Conservation (phyloP, 1,284 basidiomycete species). For the Cryptococcus sp. region DNA sequence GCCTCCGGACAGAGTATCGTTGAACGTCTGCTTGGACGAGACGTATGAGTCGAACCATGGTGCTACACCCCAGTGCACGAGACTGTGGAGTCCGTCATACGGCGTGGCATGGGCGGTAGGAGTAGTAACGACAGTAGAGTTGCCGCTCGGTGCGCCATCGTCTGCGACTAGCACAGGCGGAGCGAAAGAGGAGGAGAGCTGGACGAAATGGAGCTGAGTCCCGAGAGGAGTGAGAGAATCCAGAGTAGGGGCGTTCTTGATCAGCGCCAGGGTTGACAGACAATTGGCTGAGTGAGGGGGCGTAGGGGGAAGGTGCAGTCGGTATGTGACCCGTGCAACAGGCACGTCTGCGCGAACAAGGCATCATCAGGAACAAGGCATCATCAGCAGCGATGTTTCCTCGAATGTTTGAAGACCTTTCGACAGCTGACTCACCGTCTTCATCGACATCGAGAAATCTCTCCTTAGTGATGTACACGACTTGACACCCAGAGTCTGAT, state of each 20-base stretch:
- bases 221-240: conserved; percentile 78
- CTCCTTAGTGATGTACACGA: conserved; percentile 50
- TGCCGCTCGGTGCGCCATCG: conserved; percentile 31
- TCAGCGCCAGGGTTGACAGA: conserved; percentile 85
- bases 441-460: conserved; percentile 39
- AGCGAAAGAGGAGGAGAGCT: conserved; percentile 60
- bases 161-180: conserved; percentile 29
- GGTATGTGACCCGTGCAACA: conserved; percentile 36
- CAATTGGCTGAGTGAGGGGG: conserved; percentile 68
- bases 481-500: conserved; percentile 45
- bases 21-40: conserved; percentile 48
- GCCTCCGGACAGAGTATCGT: conserved; percentile 73
- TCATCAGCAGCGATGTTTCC: not conserved
- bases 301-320: conserved; percentile 50
- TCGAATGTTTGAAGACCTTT: not conserved
- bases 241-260: conserved; percentile 83
- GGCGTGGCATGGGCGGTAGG: conserved; percentile 61
- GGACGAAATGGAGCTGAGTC: conserved; percentile 86
- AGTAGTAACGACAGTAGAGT: conserved; percentile 42
- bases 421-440: conserved; percentile 26
- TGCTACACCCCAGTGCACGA: conserved; percentile 93
- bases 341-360: conserved; percentile 25
- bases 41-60: conserved; percentile 99
- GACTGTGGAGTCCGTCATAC: conserved; percentile 93
- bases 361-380: not conserved